Evolutionary conservation across 495 filamentous ascomycete species (phyloP).

Genomic region (Tuber calosporum): DNA sequence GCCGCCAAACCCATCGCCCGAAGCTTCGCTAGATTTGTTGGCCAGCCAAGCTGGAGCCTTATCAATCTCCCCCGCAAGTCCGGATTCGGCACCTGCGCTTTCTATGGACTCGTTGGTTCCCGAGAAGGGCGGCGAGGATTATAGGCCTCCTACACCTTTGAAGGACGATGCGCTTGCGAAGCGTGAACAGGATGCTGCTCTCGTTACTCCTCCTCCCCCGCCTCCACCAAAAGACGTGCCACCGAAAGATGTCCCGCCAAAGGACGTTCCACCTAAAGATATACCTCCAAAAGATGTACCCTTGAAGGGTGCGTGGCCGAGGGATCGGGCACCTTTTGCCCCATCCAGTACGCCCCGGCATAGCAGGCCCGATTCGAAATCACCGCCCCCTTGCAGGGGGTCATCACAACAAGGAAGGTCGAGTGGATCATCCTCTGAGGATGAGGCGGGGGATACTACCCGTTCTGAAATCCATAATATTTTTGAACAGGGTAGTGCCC

Average conservation of each 20-base stretch:
- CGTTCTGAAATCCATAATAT: conserved; percentile 89
- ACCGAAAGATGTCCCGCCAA: conserved; percentile 22
- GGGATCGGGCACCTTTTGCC: conserved; percentile 52
- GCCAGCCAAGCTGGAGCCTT: conserved; percentile 13
- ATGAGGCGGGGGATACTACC: conserved; percentile 59
- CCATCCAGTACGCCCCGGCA: conserved; percentile 54
- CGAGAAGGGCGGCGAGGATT: conserved; percentile 16
- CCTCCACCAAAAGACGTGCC: conserved; percentile 10
- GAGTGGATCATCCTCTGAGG: conserved; percentile 45
- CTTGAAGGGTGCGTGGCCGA: conserved; percentile 34
- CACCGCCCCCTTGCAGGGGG: conserved; percentile 20
- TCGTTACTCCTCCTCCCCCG: conserved; percentile 20
- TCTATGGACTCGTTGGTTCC: conserved; percentile 10
- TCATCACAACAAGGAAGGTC: conserved; percentile 16
- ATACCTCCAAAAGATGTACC: conserved; percentile 32
- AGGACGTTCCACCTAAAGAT: conserved; percentile 17
- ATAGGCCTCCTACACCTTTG: conserved; percentile 28
- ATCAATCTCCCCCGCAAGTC: conserved; percentile 10
- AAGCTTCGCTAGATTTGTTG: not conserved
- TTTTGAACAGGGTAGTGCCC: conserved; percentile 59
- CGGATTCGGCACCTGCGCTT: conserved; percentile 14
- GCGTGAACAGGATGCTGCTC: conserved; percentile 1
- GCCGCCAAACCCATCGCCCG: not conserved
- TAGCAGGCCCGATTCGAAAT: conserved; percentile 31
- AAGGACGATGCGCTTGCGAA: conserved; percentile 28